Evolutionary conservation across 768 basidiomycete species (phyloP).

Genomic region (Hypholoma fasciculare): DNA sequence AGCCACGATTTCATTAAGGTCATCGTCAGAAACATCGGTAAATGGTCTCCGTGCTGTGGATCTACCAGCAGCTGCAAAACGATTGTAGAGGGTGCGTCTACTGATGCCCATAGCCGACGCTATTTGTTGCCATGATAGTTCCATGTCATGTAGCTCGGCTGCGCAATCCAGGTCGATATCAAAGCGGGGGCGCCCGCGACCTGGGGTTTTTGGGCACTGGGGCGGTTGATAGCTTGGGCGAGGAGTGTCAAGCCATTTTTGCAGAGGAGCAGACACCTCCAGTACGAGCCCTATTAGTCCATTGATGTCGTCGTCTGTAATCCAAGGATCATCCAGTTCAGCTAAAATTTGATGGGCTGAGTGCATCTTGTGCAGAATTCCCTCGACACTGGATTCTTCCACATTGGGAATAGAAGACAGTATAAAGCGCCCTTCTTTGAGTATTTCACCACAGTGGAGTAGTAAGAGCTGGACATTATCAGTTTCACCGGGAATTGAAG

Average conservation of each 20-base stretch:
- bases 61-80: conserved; percentile 13
- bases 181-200: conserved; percentile 19
- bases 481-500: not conserved
- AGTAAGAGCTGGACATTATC: conserved; percentile 7
- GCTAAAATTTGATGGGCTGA: conserved; percentile 4
- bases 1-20: conserved; percentile 18
- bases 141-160: conserved; percentile 22
- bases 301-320: not conserved
- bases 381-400: conserved; percentile 4
- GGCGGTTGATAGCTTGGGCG: conserved; percentile 1
- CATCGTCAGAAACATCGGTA: conserved; percentile 17
- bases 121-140: conserved; percentile 24
- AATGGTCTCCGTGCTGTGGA: conserved; percentile 13
- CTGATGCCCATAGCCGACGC: conserved; percentile 20
- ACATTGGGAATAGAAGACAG: conserved; percentile 10
- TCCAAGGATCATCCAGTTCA: conserved; percentile 5
- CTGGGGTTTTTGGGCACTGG: not conserved
- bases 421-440: conserved; percentile 9
- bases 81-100: conserved; percentile 18
- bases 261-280: not conserved
- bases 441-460: conserved; percentile 6
- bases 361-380: conserved; percentile 5
- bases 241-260: conserved; percentile 3
- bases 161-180: conserved; percentile 19
- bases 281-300: not conserved